Percentiles rank a stretch among this genome's conserved stretches.
phyloP scores from a whole-genome alignment of 176 grass and related monocot species.

The Oryza longistaminata region DNA sequence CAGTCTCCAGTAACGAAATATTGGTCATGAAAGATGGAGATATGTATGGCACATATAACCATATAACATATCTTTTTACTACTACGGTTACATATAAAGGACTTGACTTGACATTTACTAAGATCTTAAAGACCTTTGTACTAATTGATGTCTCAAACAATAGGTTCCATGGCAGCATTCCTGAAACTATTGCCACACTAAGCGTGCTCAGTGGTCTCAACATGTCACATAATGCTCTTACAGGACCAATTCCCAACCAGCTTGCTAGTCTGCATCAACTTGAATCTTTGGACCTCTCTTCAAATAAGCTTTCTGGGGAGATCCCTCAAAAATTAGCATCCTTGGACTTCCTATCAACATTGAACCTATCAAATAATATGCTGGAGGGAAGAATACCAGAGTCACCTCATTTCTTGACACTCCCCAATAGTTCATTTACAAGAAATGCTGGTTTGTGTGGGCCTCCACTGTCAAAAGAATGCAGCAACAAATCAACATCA shows the following conservation, averaged over 20 bases:
- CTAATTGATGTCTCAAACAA: constrained; percentile 28
- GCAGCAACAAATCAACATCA: neutral
- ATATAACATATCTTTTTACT: neutral
- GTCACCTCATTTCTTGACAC: neutral
- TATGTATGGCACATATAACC: neutral
- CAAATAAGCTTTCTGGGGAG: constrained; percentile 37
- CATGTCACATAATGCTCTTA: neutral
- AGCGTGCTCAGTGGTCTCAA: neutral
- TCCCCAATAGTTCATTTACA: constrained; percentile 4
- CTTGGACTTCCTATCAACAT: constrained; percentile 24
- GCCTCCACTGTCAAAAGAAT: neutral
- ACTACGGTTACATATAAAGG: constrained; percentile 15
- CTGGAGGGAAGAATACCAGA: constrained; percentile 33
- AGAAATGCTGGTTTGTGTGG: constrained; percentile 21
- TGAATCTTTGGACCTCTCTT: constrained; percentile 48
- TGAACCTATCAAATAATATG: constrained; percentile 50
- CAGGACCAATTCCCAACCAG: no score
- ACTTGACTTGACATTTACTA: neutral
- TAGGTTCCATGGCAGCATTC: constrained; percentile 37
- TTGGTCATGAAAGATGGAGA: constrained; percentile 21
- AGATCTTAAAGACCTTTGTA: neutral
- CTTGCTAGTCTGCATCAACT: no score
- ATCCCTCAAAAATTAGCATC: constrained; percentile 37
- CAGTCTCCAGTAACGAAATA: neutral
- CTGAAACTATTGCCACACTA: constrained; percentile 36